Base-by-base conservation (phyloP, 495 filamentous ascomycete species). In the Podospora comata region DNA sequence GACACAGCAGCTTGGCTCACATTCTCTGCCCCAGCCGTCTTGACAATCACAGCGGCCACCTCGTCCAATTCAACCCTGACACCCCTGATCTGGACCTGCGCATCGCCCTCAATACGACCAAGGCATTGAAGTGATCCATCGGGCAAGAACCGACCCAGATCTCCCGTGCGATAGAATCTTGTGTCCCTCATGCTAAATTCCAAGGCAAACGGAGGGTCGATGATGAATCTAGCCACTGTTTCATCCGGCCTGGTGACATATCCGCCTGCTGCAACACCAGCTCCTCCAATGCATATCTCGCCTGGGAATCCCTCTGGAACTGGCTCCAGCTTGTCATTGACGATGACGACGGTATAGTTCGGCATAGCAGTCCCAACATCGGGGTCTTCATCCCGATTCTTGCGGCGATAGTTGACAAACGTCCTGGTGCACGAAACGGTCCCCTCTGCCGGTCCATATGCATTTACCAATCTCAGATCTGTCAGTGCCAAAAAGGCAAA, bases 41-140 rank as follows among this genome's bases (percentile, higher is more conserved):
- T n/a, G 1, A 84, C 69, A 2, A 73, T 77, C 67, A 65, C 70
- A 53, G 67, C 63, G 23, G 79, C 80, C 44, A 85, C 70, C 30
- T 85, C 83, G 2, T 70, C 71, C 1, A 84, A 71, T 7, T 85
- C 80, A 7, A 85, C 64, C 2, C 83, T 79, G 16, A 84, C 69
- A 1, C 83, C 82, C 0, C 76, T 71, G 26, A 85, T 71, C 68
- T 83, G 81, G 23, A 80, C 74, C 58, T 82, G 81, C 6, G 65
- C 76, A 65, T 84, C 81, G 6, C 80, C 80, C 0, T 67, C 72
- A 0, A 85, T 72, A 0, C 85, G 81, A 0, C 78, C 73, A 0
- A 71, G 61, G 39, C 83, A 69, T 0, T 15, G 68, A 28, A 5
- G 15, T 16, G 13, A 48, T 48, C 39, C 39, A 48, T 13, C 39